A percentile compares a stretch with the other conserved stretches of the same genome.
These are phyloP conservation scores for Phialocephala subalpina DNA, from an alignment of 2,329 filamentous ascomycete species.

Conservation along the genomic window DNA sequence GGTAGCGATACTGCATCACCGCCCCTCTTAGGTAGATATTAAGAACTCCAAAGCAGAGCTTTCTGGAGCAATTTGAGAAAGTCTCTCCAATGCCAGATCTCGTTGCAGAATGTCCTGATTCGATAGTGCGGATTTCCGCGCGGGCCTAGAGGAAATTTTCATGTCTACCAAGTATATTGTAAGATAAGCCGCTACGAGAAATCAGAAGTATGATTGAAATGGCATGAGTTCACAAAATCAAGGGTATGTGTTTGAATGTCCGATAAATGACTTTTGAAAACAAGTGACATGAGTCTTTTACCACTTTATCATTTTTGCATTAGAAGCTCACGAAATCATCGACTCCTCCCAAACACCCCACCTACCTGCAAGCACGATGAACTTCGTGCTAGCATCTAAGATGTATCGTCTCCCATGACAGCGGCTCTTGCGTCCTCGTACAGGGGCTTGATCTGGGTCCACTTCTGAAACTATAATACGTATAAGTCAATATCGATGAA, in stretches of 20 bases:
- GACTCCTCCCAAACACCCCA: neutral
- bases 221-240: neutral
- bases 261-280: neutral
- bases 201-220: neutral
- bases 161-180: too few relatives aligned
- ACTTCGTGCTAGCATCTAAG: neutral
- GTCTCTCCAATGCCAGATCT: too few relatives aligned
- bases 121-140: too few relatives aligned
- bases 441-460: slow-evolving; percentile 82
- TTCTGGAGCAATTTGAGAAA: too few relatives aligned
- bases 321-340: neutral
- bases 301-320: neutral
- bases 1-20: too few relatives aligned
- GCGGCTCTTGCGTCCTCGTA: slow-evolving; percentile 73
- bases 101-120: too few relatives aligned
- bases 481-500: neutral
- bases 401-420: slow-evolving; percentile 51
- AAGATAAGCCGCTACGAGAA: too few relatives aligned
- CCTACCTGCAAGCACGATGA: neutral
- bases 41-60: too few relatives aligned
- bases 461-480: slow-evolving; percentile 73
- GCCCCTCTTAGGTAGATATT: too few relatives aligned
- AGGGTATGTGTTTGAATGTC: neutral
- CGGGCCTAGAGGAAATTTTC: too few relatives aligned
- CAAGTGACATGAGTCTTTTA: neutral